Evolutionary conservation across 2,329 filamentous ascomycete genomes (phyloP).

Genomic region (Talaromyces rugulosus): DNA sequence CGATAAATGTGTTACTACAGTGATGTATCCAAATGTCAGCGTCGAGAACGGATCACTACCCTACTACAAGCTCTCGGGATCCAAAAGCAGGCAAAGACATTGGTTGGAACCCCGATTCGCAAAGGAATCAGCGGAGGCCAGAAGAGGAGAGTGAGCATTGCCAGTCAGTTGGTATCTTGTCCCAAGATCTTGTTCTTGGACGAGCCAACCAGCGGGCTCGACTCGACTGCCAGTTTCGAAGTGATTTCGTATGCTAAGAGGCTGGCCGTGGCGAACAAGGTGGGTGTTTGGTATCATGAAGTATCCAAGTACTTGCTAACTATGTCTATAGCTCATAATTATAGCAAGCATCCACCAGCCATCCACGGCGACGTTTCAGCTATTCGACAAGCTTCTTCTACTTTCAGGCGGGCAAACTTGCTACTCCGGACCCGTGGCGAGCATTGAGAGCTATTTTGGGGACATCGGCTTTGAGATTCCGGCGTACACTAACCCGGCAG

Average conservation of each 20-base stretch:
- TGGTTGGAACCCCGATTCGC: slow-evolving; percentile 76
- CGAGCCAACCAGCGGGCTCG: slow-evolving; percentile 78
- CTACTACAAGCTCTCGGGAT: slow-evolving; percentile 72
- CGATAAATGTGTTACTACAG: slow-evolving; percentile 23
- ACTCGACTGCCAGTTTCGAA: slow-evolving; percentile 71
- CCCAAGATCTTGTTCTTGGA: slow-evolving; percentile 79
- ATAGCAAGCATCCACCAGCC: slow-evolving; percentile 84
- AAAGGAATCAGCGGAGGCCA: slow-evolving; percentile 84
- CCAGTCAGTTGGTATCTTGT: slow-evolving; percentile 74
- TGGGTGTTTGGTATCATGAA: slow-evolving; percentile 30
- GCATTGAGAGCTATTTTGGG: slow-evolving; percentile 61
- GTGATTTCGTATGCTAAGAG: slow-evolving; percentile 69
- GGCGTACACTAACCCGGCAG: slow-evolving; percentile 70
- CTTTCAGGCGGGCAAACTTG: slow-evolving; percentile 67
- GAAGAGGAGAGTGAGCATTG: slow-evolving; percentile 75
- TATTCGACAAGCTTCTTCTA: slow-evolving; percentile 75
- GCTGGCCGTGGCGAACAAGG: slow-evolving; percentile 63
- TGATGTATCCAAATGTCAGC: slow-evolving; percentile 53
- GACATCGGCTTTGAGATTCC: slow-evolving; percentile 60
- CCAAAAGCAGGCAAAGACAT: slow-evolving; percentile 60
- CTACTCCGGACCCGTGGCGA: slow-evolving; percentile 64
- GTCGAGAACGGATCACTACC: slow-evolving; percentile 59
- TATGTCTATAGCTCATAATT: slow-evolving; percentile 59
- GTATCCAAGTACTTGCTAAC: background rate
- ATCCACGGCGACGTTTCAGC: slow-evolving; percentile 70